Evolutionary conservation across 2,329 filamentous ascomycete species (phyloP).

Genomic region (Aspergillus sergii): DNA sequence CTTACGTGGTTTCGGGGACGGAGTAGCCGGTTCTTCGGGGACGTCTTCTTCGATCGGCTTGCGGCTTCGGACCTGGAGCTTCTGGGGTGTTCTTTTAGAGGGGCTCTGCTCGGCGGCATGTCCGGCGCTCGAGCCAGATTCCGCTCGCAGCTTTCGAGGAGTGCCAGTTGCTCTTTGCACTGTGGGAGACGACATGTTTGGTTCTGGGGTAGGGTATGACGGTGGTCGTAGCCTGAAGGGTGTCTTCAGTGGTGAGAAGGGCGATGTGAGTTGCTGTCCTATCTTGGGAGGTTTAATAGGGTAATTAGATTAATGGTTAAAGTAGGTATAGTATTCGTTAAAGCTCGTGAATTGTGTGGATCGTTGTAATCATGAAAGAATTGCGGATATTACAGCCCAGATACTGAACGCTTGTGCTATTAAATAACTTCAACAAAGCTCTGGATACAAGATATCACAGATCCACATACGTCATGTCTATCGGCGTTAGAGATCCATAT

Average conservation of each 20-base stretch:
- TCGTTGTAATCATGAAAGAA: background rate
- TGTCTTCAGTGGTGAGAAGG: background rate
- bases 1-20: conserved; percentile 2
- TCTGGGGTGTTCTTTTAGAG: conserved; percentile 26
- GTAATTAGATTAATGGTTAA: background rate
- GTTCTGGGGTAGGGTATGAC: background rate
- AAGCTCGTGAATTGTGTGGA: background rate
- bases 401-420: background rate
- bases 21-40: conserved; percentile 14
- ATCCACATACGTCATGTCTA: conserved; percentile 3
- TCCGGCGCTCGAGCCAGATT: conserved; percentile 26
- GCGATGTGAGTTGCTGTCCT: background rate
- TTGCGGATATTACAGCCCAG: background rate
- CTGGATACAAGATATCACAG: background rate
- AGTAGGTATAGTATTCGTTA: background rate
- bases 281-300: background rate
- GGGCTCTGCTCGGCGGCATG: conserved; percentile 13
- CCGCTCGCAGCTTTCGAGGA: conserved; percentile 18
- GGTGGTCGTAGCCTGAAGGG: background rate
- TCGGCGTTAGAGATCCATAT: background rate
- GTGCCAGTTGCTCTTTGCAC: conserved; percentile 10
- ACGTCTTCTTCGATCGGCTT: conserved; percentile 22
- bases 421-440: background rate
- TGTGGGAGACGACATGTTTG: conserved; percentile 1
- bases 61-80: conserved; percentile 22